Evolutionary conservation across 768 basidiomycete genomes (phyloP), one percentile per base, ranked within the genome.

Genomic region (Phylloporus rhodoxanthus): DNA sequence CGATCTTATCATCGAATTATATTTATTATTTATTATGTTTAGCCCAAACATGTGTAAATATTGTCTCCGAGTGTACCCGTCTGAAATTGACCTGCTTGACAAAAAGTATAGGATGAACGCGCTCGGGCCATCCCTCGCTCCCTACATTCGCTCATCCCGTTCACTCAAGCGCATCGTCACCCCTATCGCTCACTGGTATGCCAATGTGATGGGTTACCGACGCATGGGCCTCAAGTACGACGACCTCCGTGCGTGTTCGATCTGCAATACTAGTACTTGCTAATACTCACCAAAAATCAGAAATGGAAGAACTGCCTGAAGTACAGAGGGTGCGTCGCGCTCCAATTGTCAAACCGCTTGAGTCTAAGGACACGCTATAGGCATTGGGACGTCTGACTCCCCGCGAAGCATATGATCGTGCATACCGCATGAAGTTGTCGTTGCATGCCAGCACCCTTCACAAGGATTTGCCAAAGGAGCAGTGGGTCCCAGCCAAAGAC

Each of bases 221-320:
- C 77, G 83, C 62, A 76, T 89, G 62, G 95, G 95, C 57, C 80
- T 97, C 71, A 82, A 79, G 63, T 94, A 96, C 67, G 95, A 99
- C 68, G 95, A 99, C 77, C 81, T 99, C 63, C 75, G 90, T 92
- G 58, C 69, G 90, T 79, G 46, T 55, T 23, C 14, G 3, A 5
- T 20, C 3, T 29, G 9, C 25, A 5, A 42, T 42, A 5, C n/a
- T 28, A 5, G 28, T 42, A 5, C n/a, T 28, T 28, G 25, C 26
- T 40, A 10, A 17, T 25, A 17, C 41, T 42, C 25, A 30, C 29
- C 11, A 4, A 21, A 33, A 26, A 23, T 48, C 56, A 82, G 86
- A 95, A 55, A 72, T 85, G 46, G 89, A 91, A 67, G 92, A 94
- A 69, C 77, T 79, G 51, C 71, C 74, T 9, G 76, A 82, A 49